Percentiles rank a stretch among this genome's conserved stretches.
Conservation (phyloP, 441 rosid genomes). For the Croton setiger region DNA sequence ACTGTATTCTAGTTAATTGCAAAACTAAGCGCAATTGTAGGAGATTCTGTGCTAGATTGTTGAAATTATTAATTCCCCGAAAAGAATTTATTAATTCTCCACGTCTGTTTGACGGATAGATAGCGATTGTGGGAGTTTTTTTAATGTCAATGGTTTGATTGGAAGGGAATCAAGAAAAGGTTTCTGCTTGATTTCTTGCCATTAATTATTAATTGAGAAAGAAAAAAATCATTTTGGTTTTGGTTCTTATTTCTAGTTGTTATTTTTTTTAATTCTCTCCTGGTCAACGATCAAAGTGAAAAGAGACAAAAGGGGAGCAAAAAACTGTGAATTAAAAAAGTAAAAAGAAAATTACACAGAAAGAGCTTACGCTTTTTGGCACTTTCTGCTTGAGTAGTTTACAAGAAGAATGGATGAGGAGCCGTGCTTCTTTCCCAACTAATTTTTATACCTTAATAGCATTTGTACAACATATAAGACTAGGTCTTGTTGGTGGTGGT, state of each 20-base stretch:
- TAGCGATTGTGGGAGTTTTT: constrained; percentile 2
- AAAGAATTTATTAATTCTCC: background rate
- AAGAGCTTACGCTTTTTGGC: background rate
- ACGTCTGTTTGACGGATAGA: background rate
- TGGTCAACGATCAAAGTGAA: constrained; percentile 2
- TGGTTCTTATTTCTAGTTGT: background rate
- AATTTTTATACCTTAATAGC: background rate
- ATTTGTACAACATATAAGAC: background rate
- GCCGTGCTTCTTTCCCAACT: constrained; percentile 1
- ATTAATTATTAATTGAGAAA: background rate
- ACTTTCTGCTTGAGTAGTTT: background rate
- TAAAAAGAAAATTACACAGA: too few relatives aligned
- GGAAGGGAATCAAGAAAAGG: background rate
- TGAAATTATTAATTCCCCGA: background rate
- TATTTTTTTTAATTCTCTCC: background rate
- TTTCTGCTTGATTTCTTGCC: background rate
- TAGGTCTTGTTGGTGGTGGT: constrained; percentile 4
- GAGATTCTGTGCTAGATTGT: background rate
- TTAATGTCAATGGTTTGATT: background rate
- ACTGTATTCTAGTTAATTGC: background rate
- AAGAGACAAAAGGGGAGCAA: background rate
- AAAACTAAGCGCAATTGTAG: background rate
- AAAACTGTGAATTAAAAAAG: background rate
- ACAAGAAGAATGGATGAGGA: background rate
- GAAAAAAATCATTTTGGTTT: background rate